Conservation (phyloP, 495 filamentous ascomycete genomes). For the Astrocystis sublimbata region DNA sequence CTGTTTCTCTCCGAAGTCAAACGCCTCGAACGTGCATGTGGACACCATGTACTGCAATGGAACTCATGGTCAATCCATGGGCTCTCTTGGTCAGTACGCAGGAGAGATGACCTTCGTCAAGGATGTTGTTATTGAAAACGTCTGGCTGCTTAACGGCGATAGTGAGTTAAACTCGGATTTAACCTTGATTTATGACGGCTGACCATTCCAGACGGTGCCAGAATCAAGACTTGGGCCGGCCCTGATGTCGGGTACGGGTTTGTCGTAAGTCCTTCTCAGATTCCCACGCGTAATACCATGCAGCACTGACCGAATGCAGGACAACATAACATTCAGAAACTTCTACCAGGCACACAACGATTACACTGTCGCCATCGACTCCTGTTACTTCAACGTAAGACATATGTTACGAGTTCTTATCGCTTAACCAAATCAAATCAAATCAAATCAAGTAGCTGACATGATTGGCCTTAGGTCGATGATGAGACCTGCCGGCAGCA, state of each 20-base stretch:
- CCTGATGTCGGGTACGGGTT: slow-evolving; percentile 55
- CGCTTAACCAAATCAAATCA: neutral
- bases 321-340: slow-evolving; percentile 61
- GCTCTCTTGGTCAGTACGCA: slow-evolving; percentile 57
- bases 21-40: slow-evolving; percentile 58
- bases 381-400: slow-evolving; percentile 60
- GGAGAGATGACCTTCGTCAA: slow-evolving; percentile 55
- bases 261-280: slow-evolving; percentile 28
- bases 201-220: slow-evolving; percentile 42
- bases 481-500: slow-evolving; percentile 47
- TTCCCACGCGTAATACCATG: neutral
- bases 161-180: slow-evolving; percentile 12
- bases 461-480: slow-evolving; percentile 20
- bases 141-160: slow-evolving; percentile 54
- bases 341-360: slow-evolving; percentile 59
- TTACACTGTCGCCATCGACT: slow-evolving; percentile 54
- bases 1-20: slow-evolving; percentile 62
- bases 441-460: neutral
- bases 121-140: slow-evolving; percentile 57
- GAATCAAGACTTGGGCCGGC: slow-evolving; percentile 59
- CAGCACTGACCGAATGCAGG: slow-evolving; percentile 15
- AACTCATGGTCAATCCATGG: slow-evolving; percentile 60
- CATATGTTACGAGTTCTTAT: slow-evolving; percentile 4
- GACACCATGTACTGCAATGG: slow-evolving; percentile 60
- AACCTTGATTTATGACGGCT: neutral